These are phyloP conservation scores for Lachancea mirantina DNA, from an alignment of 805 yeast genomes.

Conservation along the genomic window DNA sequence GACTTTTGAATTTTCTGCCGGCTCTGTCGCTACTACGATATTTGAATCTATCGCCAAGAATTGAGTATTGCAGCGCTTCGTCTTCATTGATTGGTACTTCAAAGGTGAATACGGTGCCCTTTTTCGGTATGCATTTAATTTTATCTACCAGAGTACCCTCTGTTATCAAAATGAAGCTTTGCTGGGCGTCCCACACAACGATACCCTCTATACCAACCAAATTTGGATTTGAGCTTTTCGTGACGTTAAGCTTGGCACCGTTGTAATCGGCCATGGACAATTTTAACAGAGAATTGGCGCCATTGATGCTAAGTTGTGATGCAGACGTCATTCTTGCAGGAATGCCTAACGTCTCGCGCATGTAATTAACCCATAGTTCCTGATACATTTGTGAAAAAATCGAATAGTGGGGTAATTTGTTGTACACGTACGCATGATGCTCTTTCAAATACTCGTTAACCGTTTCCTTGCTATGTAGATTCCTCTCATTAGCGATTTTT, in stretches of 20 bases:
- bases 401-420: slow-evolving; percentile 35
- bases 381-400: slow-evolving; percentile 47
- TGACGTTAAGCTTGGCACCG: slow-evolving; percentile 62
- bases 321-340: slow-evolving; percentile 14
- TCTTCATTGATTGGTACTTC: slow-evolving; percentile 36
- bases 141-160: slow-evolving; percentile 48
- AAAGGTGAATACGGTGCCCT: slow-evolving; percentile 55
- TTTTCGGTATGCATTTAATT: slow-evolving; percentile 57
- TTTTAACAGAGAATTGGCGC: slow-evolving; percentile 40
- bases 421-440: slow-evolving; percentile 15
- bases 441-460: slow-evolving; percentile 21
- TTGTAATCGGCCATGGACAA: slow-evolving; percentile 73
- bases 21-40: slow-evolving; percentile 75
- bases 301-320: slow-evolving; percentile 17
- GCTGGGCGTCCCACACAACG: slow-evolving; percentile 78
- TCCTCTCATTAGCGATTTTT: slow-evolving; percentile 22
- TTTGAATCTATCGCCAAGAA: slow-evolving; percentile 73
- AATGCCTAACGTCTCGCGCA: slow-evolving; percentile 46
- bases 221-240: slow-evolving; percentile 48
- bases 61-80: slow-evolving; percentile 47
- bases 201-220: slow-evolving; percentile 63
- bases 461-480: slow-evolving; percentile 12
- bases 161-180: slow-evolving; percentile 51
- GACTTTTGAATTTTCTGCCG: slow-evolving; percentile 77
- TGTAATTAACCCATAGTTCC: slow-evolving; percentile 67